Evolutionary conservation across 2,329 filamentous ascomycete genomes (phyloP).

Genomic region (Trichoderma cornu-damae): DNA sequence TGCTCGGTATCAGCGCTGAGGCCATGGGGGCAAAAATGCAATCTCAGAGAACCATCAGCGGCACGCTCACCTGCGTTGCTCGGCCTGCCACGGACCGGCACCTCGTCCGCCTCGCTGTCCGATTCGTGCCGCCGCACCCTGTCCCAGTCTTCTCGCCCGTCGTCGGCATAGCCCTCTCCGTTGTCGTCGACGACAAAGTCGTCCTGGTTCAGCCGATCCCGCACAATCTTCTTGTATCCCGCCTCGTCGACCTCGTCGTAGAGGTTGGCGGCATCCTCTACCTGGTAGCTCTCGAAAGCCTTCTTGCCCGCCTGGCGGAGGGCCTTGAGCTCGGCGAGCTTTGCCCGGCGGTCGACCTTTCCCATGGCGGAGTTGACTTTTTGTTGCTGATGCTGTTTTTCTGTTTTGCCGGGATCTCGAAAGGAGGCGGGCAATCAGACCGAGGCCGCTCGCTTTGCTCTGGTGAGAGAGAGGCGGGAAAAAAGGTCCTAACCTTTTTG

Average conservation of each 20-base stretch:
- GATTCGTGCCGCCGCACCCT: conserved; percentile 63
- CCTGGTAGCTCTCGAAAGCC: conserved; percentile 77
- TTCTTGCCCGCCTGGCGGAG: conserved; percentile 88
- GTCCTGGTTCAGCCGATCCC: conserved; percentile 81
- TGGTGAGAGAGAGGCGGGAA: neutral
- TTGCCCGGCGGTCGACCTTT: conserved; percentile 40
- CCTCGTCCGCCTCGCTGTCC: conserved; percentile 58
- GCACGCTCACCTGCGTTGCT: conserved; percentile 46
- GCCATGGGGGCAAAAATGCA: no score
- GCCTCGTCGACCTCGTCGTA: conserved; percentile 98
- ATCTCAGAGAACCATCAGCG: neutral
- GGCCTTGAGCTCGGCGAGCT: conserved; percentile 73
- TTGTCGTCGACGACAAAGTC: conserved; percentile 99
- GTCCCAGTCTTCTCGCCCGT: conserved; percentile 93
- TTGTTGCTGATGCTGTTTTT: neutral
- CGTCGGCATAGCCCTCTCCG: conserved; percentile 92
- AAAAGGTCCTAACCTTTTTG: no score
- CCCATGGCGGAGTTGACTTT: conserved; percentile 34
- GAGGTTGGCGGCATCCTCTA: conserved; percentile 75
- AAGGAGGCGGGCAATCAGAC: neutral
- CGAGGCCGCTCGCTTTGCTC: neutral
- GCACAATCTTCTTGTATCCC: conserved; percentile 93
- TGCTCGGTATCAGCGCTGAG: neutral
- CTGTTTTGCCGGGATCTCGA: conserved; percentile 13
- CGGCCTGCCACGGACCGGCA: conserved; percentile 41